phyloP scores from a whole-genome alignment of 2,329 filamentous ascomycete species.

The Alternaria sp. region DNA sequence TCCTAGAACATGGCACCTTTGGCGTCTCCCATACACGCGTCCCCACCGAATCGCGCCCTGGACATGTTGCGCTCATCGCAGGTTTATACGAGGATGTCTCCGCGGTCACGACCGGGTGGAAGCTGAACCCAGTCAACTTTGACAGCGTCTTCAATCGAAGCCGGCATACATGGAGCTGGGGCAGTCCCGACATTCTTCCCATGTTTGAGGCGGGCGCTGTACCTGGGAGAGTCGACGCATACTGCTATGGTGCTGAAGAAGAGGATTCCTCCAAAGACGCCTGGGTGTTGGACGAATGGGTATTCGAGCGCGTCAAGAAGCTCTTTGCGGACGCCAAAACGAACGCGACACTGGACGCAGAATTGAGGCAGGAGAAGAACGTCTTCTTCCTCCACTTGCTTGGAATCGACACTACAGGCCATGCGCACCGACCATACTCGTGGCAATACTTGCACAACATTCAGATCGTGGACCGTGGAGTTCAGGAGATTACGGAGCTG shows the following conservation, averaged over 20 bases:
- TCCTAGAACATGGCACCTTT: conserved; percentile 90
- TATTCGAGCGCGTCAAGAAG: conserved; percentile 90
- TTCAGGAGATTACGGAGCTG: conserved; percentile 80
- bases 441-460: conserved; percentile 95
- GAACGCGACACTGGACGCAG: conserved; percentile 75
- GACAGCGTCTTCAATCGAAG: conserved; percentile 99
- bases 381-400: conserved; percentile 96
- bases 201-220: conserved; percentile 97
- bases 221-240: conserved; percentile 85
- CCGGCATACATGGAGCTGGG: conserved; percentile 98
- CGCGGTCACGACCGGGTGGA: conserved; percentile 96
- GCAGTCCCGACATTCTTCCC: conserved; percentile 92
- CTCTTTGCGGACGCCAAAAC: conserved; percentile 81
- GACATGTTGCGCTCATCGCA: conserved; percentile 95
- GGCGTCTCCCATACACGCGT: conserved; percentile 97
- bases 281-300: conserved; percentile 84
- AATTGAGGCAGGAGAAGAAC: conserved; percentile 79
- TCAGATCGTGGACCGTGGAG: conserved; percentile 88
- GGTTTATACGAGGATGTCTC: conserved; percentile 98
- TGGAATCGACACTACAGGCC: conserved; percentile 88
- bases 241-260: conserved; percentile 79
- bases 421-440: conserved; percentile 87
- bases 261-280: conserved; percentile 91
- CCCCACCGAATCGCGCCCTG: conserved; percentile 93
- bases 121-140: conserved; percentile 96